Conservation (phyloP, 2,329 filamentous ascomycete genomes). For the Aciculosporium take region DNA sequence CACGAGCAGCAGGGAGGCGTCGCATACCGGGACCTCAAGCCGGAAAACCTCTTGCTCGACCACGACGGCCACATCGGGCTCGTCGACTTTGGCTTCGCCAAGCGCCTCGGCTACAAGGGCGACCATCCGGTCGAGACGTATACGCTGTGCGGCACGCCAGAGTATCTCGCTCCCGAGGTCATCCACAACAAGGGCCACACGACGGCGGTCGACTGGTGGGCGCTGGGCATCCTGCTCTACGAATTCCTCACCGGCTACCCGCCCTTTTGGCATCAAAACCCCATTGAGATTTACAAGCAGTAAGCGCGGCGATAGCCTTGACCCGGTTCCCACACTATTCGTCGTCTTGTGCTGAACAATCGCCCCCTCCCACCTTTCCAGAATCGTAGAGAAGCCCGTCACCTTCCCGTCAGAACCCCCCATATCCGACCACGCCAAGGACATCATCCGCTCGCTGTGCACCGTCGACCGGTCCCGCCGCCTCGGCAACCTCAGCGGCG, state of each 20-base stretch:
- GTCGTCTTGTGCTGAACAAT: too few species aligned
- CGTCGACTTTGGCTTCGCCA: constrained; percentile 77
- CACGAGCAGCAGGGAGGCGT: constrained; percentile 66
- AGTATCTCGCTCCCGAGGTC: constrained; percentile 73
- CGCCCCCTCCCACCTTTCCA: constrained; percentile 19
- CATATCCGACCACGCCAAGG: constrained; percentile 54
- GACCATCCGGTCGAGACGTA: constrained; percentile 53
- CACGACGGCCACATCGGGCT: constrained; percentile 66
- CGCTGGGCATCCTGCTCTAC: constrained; percentile 68
- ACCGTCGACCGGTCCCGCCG: constrained; percentile 65
- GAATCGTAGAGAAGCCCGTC: constrained; percentile 67
- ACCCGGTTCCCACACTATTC: too few species aligned
- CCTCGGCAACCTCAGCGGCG: constrained; percentile 64
- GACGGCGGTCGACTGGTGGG: constrained; percentile 77
- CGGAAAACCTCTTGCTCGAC: constrained; percentile 69
- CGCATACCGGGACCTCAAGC: constrained; percentile 70
- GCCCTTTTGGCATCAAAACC: constrained; percentile 77
- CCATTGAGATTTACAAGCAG: constrained; percentile 77
- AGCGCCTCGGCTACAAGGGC: constrained; percentile 49
- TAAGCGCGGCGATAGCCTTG: too few species aligned
- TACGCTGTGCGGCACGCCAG: constrained; percentile 69
- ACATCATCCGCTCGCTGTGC: constrained; percentile 63
- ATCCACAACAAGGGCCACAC: constrained; percentile 70
- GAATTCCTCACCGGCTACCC: constrained; percentile 77
- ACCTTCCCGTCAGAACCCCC: constrained; percentile 53